Evolutionary conservation across 345 rosid genomes (phyloP).

Genomic region (Barbarea vulgaris): DNA sequence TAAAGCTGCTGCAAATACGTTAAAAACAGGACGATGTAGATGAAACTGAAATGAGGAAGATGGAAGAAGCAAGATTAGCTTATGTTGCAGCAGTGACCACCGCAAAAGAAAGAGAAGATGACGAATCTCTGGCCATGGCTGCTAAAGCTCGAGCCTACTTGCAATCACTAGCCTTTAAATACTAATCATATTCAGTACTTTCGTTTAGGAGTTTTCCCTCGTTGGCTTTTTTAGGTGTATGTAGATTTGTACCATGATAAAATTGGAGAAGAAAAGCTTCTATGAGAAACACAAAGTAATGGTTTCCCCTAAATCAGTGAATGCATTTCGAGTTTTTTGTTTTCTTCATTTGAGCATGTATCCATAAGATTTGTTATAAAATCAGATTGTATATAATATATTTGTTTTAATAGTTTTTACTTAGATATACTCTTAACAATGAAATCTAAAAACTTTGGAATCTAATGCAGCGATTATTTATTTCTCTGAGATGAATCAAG

Average conservation of each 20-base stretch:
- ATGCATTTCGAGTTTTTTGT: conserved; percentile 5
- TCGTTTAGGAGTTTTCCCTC: conserved; percentile 14
- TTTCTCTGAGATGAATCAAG: too few species aligned
- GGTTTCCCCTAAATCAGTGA: conserved; percentile 14
- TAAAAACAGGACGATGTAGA: conserved; percentile 55
- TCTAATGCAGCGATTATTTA: too few species aligned
- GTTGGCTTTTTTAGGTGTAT: conserved; percentile 20
- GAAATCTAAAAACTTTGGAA: background rate
- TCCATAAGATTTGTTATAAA: background rate
- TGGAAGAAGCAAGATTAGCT: conserved; percentile 85
- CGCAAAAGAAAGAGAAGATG: conserved; percentile 80
- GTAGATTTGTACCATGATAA: conserved; percentile 37
- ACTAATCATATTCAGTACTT: conserved; percentile 19
- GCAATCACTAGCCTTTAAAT: conserved; percentile 63
- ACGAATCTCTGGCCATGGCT: conserved; percentile 78
- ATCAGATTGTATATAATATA: background rate
- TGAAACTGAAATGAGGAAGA: conserved; percentile 51
- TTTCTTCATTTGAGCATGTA: conserved; percentile 10
- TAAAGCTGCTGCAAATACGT: conserved; percentile 2
- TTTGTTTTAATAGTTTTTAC: background rate
- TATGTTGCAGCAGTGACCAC: conserved; percentile 67
- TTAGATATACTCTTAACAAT: background rate
- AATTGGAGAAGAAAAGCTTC: conserved; percentile 22
- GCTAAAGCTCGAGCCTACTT: conserved; percentile 65
- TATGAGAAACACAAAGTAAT: conserved; percentile 17